Percentiles rank a stretch among this genome's conserved stretches.
phyloP scores from a whole-genome alignment of 2,329 filamentous ascomycete genomes.

The Beauveria bassiana region DNA sequence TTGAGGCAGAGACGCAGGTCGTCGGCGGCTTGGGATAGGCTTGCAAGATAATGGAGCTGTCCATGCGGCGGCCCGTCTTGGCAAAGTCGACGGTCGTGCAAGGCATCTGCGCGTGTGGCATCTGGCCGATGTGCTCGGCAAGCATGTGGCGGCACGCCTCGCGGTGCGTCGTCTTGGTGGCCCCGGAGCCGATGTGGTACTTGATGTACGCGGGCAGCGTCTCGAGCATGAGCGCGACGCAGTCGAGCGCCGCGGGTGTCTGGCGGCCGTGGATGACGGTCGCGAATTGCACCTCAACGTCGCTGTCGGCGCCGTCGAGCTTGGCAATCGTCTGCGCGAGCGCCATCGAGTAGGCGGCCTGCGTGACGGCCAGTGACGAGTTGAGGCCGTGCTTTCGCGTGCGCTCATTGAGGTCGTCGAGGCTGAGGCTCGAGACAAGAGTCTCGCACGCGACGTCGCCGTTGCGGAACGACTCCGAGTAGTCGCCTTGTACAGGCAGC shows the following conservation, averaged over 20 bases:
- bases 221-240: conserved; percentile 13
- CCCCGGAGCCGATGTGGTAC: not conserved
- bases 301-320: not conserved
- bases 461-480: conserved; percentile 8
- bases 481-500: not conserved
- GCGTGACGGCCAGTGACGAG: conserved; percentile 4
- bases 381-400: conserved; percentile 6
- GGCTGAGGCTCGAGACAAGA: conserved; percentile 2
- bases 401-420: conserved; percentile 8
- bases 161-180: conserved; percentile 4
- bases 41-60: conserved; percentile 12
- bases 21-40: conserved; percentile 6
- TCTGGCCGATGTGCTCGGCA: conserved; percentile 10
- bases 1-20: not conserved
- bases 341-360: conserved; percentile 13
- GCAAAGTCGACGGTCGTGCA: conserved; percentile 12
- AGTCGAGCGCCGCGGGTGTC: conserved; percentile 8
- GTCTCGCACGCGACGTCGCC: conserved; percentile 9
- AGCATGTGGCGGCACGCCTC: conserved; percentile 8
- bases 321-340: conserved; percentile 9
- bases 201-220: conserved; percentile 11
- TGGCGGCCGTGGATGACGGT: conserved; percentile 12
- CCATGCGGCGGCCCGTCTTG: conserved; percentile 10
- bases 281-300: conserved; percentile 12
- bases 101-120: conserved; percentile 12